A percentile compares a stretch with the other conserved stretches of the same genome.
Evolutionary conservation across 108 stramenopile species (phyloP).

Genomic region (Chaetoceros muelleri): DNA sequence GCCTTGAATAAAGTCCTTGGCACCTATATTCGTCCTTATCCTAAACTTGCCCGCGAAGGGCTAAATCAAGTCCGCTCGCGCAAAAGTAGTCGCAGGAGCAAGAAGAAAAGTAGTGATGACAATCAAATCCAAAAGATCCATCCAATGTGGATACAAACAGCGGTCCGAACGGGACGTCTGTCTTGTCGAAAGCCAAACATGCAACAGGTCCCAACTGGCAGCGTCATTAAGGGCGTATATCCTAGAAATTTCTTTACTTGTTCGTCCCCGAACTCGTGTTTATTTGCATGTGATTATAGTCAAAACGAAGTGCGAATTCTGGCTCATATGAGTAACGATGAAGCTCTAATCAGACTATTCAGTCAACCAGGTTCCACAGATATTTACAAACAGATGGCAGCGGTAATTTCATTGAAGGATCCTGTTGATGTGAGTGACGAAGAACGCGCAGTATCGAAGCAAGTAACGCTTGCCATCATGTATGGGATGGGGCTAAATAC

Average conservation of each 20-base stretch:
- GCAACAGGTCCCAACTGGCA: slow-evolving; percentile 31
- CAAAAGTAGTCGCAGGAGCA: slow-evolving; percentile 5
- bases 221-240: slow-evolving; percentile 6
- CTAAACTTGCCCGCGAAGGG: slow-evolving; percentile 14
- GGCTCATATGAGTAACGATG: slow-evolving; percentile 38
- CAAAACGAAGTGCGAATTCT: slow-evolving; percentile 57
- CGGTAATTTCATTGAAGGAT: slow-evolving; percentile 23
- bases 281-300: slow-evolving; percentile 46
- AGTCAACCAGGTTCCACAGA: slow-evolving; percentile 16
- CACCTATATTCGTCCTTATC: slow-evolving; percentile 31
- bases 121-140: slow-evolving; percentile 12
- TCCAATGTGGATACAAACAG: slow-evolving; percentile 45
- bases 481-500: slow-evolving; percentile 45
- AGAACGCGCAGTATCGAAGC: slow-evolving; percentile 41
- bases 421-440: slow-evolving; percentile 17
- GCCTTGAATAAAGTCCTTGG: slow-evolving; percentile 30
- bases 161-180: slow-evolving; percentile 42
- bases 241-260: slow-evolving; percentile 27
- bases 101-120: slow-evolving; percentile 2
- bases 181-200: slow-evolving; percentile 48
- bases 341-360: slow-evolving; percentile 29
- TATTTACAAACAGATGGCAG: slow-evolving; percentile 45
- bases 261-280: slow-evolving; percentile 6
- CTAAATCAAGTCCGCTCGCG: neutral
- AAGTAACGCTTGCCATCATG: slow-evolving; percentile 37